Conservation (phyloP, 495 filamentous ascomycete species). For the Lophium mytilinum region DNA sequence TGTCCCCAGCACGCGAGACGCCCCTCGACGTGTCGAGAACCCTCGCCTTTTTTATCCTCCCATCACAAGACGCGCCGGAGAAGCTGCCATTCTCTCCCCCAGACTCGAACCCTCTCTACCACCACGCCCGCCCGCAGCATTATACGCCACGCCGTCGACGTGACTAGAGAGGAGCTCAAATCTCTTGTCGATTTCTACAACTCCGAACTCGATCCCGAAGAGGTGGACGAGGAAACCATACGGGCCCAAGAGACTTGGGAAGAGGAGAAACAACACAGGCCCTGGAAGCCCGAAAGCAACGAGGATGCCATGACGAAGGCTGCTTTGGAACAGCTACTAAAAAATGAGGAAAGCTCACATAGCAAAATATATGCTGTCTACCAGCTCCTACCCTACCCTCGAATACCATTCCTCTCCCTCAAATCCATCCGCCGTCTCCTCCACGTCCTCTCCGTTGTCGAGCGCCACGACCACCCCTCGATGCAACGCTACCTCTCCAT, state of each 20-base stretch:
- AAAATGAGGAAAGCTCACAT: conserved; percentile 40
- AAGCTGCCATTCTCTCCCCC: background rate
- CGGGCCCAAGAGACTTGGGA: background rate
- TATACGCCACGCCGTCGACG: background rate
- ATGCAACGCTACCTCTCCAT: conserved; percentile 79
- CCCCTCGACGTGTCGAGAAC: background rate
- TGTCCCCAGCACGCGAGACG: conserved; percentile 47
- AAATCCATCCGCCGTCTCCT: conserved; percentile 56
- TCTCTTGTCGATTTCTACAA: conserved; percentile 25
- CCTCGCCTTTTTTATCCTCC: background rate
- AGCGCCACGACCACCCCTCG: conserved; percentile 45
- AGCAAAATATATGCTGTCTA: conserved; percentile 54
- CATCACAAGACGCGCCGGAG: conserved; percentile 22
- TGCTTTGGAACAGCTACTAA: conserved; percentile 36
- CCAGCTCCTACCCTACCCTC: conserved; percentile 52
- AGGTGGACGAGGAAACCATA: background rate
- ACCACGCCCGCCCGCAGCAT: background rate
- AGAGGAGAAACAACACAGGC: conserved; percentile 13
- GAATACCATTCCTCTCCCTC: conserved; percentile 55
- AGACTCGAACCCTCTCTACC: conserved; percentile 4
- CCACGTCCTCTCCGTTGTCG: conserved; percentile 55
- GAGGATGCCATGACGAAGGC: conserved; percentile 1
- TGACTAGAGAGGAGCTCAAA: conserved; percentile 16
- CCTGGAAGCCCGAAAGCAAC: conserved; percentile 7
- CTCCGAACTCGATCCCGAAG: background rate